Percentiles rank a stretch among this genome's conserved stretches.
Conservation (phyloP, 768 basidiomycete species). For the Suillus sp. region DNA sequence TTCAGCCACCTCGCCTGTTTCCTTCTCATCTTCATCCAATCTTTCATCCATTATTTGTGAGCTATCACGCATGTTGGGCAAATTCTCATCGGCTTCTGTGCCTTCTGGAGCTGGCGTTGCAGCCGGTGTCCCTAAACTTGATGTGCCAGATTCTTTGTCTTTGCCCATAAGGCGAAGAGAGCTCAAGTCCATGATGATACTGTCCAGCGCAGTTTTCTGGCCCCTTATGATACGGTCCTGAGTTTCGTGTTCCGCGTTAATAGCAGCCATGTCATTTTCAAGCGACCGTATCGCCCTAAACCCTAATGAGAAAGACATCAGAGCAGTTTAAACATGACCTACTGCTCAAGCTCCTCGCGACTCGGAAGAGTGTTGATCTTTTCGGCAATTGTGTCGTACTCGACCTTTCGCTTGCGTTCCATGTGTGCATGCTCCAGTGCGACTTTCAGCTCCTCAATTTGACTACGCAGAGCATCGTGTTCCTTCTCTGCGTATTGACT, state of each 20-base stretch:
- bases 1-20: conserved; percentile 46
- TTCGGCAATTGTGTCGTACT: conserved; percentile 84
- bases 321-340: conserved; percentile 32
- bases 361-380: conserved; percentile 78
- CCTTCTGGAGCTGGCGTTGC: conserved; percentile 54
- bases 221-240: conserved; percentile 66
- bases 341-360: conserved; percentile 78
- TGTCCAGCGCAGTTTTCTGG: conserved; percentile 69
- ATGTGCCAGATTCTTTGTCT: conserved; percentile 52
- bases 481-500: conserved; percentile 56
- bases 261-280: conserved; percentile 79
- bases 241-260: conserved; percentile 71
- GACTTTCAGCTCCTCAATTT: conserved; percentile 78
- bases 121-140: conserved; percentile 41
- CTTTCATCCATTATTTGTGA: conserved; percentile 21
- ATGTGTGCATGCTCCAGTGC: conserved; percentile 79
- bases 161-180: conserved; percentile 69
- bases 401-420: conserved; percentile 75
- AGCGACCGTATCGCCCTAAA: conserved; percentile 65
- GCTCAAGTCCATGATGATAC: conserved; percentile 62
- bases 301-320: background rate
- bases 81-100: conserved; percentile 23
- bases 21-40: conserved; percentile 41
- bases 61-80: conserved; percentile 16
- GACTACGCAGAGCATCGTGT: conserved; percentile 61